Conservation (phyloP, 306 rosid genomes). For the Parietaria judaica region DNA sequence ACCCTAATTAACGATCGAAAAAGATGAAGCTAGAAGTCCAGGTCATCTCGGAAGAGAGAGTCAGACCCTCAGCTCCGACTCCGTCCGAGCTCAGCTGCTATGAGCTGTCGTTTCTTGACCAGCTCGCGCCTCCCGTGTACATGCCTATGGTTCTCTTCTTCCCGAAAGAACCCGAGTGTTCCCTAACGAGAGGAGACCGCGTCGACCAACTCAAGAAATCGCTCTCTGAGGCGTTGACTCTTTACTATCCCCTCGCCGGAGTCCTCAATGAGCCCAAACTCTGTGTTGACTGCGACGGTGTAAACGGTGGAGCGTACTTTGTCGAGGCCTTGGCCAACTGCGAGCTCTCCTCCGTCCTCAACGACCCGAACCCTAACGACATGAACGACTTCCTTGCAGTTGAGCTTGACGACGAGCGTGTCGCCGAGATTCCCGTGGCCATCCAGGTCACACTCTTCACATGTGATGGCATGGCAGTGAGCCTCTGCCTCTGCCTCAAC, state of each 20-base stretch:
- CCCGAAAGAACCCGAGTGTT: background rate
- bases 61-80: conserved; percentile 35
- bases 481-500: conserved; percentile 23
- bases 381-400: conserved; percentile 8
- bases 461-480: conserved; percentile 25
- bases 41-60: conserved; percentile 15
- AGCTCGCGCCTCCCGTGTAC: conserved; percentile 23
- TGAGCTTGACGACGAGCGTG: background rate
- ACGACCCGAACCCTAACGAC: conserved; percentile 2
- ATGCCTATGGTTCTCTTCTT: conserved; percentile 41
- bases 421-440: conserved; percentile 6
- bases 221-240: conserved; percentile 21
- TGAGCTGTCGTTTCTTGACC: conserved; percentile 38
- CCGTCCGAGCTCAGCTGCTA: conserved; percentile 22
- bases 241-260: conserved; percentile 29
- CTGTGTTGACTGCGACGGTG: conserved; percentile 27
- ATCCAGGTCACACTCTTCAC: conserved; percentile 20
- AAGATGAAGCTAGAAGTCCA: conserved; percentile 16
- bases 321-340: conserved; percentile 12
- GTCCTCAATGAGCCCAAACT: conserved; percentile 8
- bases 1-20: background rate
- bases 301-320: conserved; percentile 12
- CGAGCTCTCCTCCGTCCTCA: conserved; percentile 1
- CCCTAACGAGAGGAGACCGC: background rate
- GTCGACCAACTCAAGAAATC: conserved; percentile 16